Evolutionary conservation across 2,329 filamentous ascomycete species (phyloP), one percentile per base, ranked within the genome.

Genomic region (Neurospora crassa): DNA sequence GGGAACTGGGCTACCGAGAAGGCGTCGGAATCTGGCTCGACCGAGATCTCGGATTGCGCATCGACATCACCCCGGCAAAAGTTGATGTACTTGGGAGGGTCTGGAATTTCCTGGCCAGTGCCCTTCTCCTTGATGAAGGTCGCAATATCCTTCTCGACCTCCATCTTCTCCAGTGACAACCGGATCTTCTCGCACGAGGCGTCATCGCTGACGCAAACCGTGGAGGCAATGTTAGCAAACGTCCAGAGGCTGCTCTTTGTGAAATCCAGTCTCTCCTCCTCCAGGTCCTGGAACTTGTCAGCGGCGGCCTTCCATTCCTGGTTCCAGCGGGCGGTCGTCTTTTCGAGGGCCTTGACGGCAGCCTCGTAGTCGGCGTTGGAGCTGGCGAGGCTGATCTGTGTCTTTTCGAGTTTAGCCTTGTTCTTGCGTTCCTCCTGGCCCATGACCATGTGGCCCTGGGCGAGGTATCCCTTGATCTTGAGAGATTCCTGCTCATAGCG

Each of bases 381-480:
- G 8, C 90, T 90, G 0, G 94, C 94, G 72, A 99, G 87, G 78
- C 94, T 96, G 77, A 97, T 96, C 80, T 99, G 96, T 1, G 96
- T 98, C 87, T 99, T 99, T 81, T 99, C 96, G 63, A 99, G 87
- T 82, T 97, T 98, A 29, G 95, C 94, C 83, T 99, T 99, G 82
- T 99, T 99, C 83, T 97, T 97, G 40, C 96, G 90, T 83, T 99
- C 96, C 80, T 99, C 96, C 77, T 99, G 96, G 16, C 96, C 96
- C 96, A 99, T 99, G 71, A 99, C 96, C 96, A 99, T 99, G 80
- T 99, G 96, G 11, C 96, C 96, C 81, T 99, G 96, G 4, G 96
- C 96, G 5, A 99, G 88, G 79, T 99, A 99, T 47, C 96, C 96
- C 82, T 99, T 99, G 80, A 99, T 98, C 80, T 97, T 96, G 67